Base-by-base conservation (phyloP, 2,329 filamentous ascomycete species). In the Aplosporella prunicola region DNA sequence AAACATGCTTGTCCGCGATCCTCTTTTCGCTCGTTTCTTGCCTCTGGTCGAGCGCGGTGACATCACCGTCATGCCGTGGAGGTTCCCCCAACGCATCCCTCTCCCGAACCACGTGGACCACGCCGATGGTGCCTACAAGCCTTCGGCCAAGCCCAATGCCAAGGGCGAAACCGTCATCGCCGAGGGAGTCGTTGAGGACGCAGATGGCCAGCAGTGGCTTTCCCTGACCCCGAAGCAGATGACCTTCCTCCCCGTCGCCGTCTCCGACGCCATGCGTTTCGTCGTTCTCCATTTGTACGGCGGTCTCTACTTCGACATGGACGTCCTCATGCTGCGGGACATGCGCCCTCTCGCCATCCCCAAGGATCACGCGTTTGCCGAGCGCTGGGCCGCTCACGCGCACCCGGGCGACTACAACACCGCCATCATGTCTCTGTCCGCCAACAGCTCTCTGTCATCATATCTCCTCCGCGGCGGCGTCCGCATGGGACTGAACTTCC, bases 401-500 rank as follows among this genome's bases (percentile, higher is more conserved):
- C 63, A 63, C 39, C 68, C 69, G 7, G 69, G 69, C 40, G 70
- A 73, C 44, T 74, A 72, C 57, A 74, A 74, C 52, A 74, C 70
- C 0, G 70, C 70, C 24, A 66, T 74, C 45, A 71, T 74, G 63
- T 71, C 69, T 2, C 57, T 73, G 16, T 65, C 67, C 2, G 68
- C 70, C n/a, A 74, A 74, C 45, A 70, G 67, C 0, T 69, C 67
- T 2, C 57, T 74, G 1, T 72, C 69, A 0, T 70, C 68, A 0
- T 73, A 74, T 43, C 58, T 74, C 2, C 57, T 74, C 14, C 66
- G 69, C 26, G 71, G 71, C 22, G 71, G 69, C 20, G 69, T 74
- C 8, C 59, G 71, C 32, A 74, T 74, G 71, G 70, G 70, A 3
- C 60, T 74, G 42, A 74, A 74, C 43, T 74, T 73, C 50, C 71